Evolutionary conservation across 2,329 filamentous ascomycete genomes (phyloP).

Genomic region (Ceratocystis destructans): DNA sequence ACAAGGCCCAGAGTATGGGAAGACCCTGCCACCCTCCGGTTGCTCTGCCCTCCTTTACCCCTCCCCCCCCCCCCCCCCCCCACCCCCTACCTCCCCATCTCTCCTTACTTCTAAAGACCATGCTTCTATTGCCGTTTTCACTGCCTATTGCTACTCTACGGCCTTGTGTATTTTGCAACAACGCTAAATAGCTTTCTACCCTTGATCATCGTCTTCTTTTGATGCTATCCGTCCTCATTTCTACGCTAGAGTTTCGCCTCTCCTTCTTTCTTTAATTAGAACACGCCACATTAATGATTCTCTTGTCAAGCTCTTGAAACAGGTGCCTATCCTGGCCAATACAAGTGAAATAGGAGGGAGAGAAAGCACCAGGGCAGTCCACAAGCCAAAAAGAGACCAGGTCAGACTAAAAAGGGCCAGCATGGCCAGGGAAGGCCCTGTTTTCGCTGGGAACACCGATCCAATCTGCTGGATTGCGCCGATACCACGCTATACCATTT

Average conservation of each 20-base stretch:
- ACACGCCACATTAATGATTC: constrained; percentile 17
- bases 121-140: too few species aligned
- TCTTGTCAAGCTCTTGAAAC: constrained; percentile 12
- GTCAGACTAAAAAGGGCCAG: too few species aligned
- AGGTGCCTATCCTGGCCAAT: constrained; percentile 1
- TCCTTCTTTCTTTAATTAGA: constrained; percentile 6
- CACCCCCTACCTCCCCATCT: too few species aligned
- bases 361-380: not conserved
- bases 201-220: not conserved
- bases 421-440: not conserved
- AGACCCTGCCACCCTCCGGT: too few species aligned
- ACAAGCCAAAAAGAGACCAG: too few species aligned
- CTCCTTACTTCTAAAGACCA: too few species aligned
- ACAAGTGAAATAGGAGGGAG: constrained; percentile 10
- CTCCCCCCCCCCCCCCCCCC: too few species aligned
- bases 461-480: not conserved
- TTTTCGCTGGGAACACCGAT: not conserved
- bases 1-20: too few species aligned
- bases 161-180: not conserved
- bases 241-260: not conserved
- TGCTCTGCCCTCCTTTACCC: too few species aligned
- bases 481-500: too few species aligned
- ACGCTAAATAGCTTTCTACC: not conserved
- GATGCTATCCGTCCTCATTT: not conserved
- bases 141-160: too few species aligned